Evolutionary conservation across 2,329 filamentous ascomycete genomes (phyloP), one percentile per base, ranked within the genome.

Genomic region (Colletotrichum sp.): DNA sequence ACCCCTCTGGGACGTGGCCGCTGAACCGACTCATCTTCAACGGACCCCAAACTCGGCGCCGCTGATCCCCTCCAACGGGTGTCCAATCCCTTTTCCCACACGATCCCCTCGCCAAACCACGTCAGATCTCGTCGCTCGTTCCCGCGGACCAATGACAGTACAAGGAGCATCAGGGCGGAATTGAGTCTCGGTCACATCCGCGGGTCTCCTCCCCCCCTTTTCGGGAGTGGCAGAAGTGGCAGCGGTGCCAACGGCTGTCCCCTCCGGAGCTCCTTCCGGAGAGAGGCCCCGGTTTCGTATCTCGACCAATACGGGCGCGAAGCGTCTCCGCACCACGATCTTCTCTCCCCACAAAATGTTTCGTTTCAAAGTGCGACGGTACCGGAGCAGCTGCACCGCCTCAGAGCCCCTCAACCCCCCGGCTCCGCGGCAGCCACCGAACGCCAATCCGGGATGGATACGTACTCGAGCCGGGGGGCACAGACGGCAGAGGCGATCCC

Each of bases 111-210:
- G 24, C 44, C 44, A 66, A 60, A 75, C 72, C 60, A 71, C 28
- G 49, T 36, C 60, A 24, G 62, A 62, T 67, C 18, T 28, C 16
- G 44, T 24, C 32, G 39, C 44, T 36, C 26, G 59, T 15, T 34
- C 21, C 49, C 32, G 6, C 36, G 2, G 21, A 15, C 69, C 60
- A 67, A 75, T 67, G 4, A 67, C 15, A 55, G 12, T 6, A 15
- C 24, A 15, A 26, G 32, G 18, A 21, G 52, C 18, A 5, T 18
- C 34, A 26, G n/a, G 44, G 60, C 59, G 21, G 26, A 60, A 59
- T 66, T 52, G 72, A 71, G 72, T 75, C 52, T 72, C 62, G 72
- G 72, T 63, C 62, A 30, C 69, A 44, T 67, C 69, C 69, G 72
- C 60, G 18, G 60, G 28, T 13, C 16, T n/a, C 49, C 15, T 36